Conservation (phyloP, 108 stramenopile species). For the Discostella stelligeroides region DNA sequence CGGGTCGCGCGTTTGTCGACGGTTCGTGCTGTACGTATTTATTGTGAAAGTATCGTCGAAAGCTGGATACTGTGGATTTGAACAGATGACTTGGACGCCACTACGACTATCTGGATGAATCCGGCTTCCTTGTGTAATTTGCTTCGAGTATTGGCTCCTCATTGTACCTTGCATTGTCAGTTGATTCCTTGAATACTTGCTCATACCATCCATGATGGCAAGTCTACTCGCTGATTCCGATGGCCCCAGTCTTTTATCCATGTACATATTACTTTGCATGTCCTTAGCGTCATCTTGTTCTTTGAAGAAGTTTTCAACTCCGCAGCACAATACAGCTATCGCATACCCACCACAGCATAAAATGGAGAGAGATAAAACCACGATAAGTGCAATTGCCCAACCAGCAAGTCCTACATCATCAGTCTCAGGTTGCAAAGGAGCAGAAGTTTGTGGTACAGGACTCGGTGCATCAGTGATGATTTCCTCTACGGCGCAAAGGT, state of each 20-base stretch:
- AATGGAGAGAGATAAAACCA: conserved; percentile 18
- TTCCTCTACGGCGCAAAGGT: conserved; percentile 9
- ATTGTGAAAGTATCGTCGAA: conserved; percentile 35
- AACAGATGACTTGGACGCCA: background rate
- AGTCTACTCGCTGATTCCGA: background rate
- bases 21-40: conserved; percentile 25
- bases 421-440: background rate
- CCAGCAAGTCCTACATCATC: conserved; percentile 22
- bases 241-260: conserved; percentile 13
- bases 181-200: too few relatives aligned
- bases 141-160: too few relatives aligned
- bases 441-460: background rate
- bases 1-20: background rate
- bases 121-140: background rate
- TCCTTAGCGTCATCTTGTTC: conserved; percentile 21
- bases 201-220: conserved; percentile 3
- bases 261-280: conserved; percentile 30
- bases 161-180: too few relatives aligned
- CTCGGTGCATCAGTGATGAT: background rate
- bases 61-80: conserved; percentile 20
- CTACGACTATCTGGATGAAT: background rate
- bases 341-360: conserved; percentile 27
- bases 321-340: conserved; percentile 8
- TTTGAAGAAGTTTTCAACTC: background rate
- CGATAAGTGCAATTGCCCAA: conserved; percentile 38